Evolutionary conservation across 2,329 filamentous ascomycete genomes (phyloP).

Genomic region (Cladosporium sphaerospermum): DNA sequence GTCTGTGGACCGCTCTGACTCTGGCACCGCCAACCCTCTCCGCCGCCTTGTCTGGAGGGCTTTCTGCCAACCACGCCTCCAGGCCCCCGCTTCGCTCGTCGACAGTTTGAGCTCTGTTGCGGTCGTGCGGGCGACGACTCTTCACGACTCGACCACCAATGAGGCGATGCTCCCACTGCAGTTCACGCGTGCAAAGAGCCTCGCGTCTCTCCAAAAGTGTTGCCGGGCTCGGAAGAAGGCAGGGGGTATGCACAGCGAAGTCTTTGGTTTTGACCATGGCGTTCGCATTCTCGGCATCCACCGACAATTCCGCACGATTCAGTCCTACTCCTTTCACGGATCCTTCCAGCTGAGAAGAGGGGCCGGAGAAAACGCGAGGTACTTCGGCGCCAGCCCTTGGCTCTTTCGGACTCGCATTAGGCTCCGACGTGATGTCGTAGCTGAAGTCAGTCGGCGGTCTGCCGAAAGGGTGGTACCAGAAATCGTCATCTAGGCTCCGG

Average conservation of each 20-base stretch:
- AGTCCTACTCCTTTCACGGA: slow-evolving; percentile 15
- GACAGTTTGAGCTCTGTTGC: slow-evolving; percentile 13
- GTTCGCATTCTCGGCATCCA: not conserved
- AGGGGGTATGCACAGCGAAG: slow-evolving; percentile 14
- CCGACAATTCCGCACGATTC: slow-evolving; percentile 1
- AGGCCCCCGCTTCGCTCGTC: slow-evolving; percentile 9
- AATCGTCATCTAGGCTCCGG: no score
- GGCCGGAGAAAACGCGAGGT: slow-evolving; percentile 24
- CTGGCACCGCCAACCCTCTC: not conserved
- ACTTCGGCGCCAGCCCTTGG: slow-evolving; percentile 12
- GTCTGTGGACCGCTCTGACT: slow-evolving; percentile 14
- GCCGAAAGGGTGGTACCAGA: no score
- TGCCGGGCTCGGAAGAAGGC: slow-evolving; percentile 16
- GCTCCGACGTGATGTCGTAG: not conserved
- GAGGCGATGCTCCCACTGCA: slow-evolving; percentile 14
- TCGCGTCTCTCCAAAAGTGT: slow-evolving; percentile 17
- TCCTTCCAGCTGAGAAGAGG: slow-evolving; percentile 20
- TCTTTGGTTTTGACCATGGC: slow-evolving; percentile 11
- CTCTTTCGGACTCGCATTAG: slow-evolving; percentile 9
- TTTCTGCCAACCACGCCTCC: slow-evolving; percentile 11
- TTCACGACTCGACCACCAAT: slow-evolving; percentile 18
- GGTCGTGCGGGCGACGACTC: slow-evolving; percentile 16
- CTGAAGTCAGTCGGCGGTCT: not conserved
- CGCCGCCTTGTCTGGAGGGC: not conserved
- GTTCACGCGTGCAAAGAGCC: slow-evolving; percentile 14